Evolutionary conservation across 352 stramenopile species (phyloP).

Genomic region (Elongisporangium undulatum): DNA sequence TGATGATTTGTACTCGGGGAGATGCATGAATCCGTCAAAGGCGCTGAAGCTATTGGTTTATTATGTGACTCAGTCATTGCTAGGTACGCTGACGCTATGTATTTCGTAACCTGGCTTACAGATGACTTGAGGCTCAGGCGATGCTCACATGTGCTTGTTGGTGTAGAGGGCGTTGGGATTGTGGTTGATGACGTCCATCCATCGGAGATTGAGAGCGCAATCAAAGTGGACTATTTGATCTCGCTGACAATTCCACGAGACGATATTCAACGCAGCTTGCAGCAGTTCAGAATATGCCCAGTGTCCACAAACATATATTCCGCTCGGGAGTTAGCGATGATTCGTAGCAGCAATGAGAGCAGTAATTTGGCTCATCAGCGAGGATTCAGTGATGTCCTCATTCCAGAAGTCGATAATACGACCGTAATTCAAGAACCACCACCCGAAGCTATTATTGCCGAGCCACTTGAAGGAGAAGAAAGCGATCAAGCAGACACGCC

Average conservation of each 20-base stretch:
- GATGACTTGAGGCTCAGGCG: background rate
- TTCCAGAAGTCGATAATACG: background rate
- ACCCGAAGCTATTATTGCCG: background rate
- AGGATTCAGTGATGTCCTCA: background rate
- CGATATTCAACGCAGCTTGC: constrained; percentile 29
- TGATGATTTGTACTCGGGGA: constrained; percentile 26
- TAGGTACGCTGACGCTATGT: constrained; percentile 19
- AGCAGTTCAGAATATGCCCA: constrained; percentile 30
- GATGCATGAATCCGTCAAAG: constrained; percentile 15
- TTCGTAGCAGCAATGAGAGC: constrained; percentile 6
- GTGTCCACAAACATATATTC: constrained; percentile 44
- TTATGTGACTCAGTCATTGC: constrained; percentile 28
- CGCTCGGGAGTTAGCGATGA: constrained; percentile 37
- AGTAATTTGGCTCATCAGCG: background rate
- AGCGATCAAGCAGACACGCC: constrained; percentile 2
- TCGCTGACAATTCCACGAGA: constrained; percentile 32
- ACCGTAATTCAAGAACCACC: background rate
- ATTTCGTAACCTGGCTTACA: background rate
- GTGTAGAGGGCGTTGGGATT: constrained; percentile 44
- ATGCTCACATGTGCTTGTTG: background rate
- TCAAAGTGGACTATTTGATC: constrained; percentile 53
- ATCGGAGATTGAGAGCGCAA: constrained; percentile 20
- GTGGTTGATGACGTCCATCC: constrained; percentile 64
- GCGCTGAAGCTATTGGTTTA: constrained; percentile 32
- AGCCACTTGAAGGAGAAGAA: constrained; percentile 1